Conservation (phyloP, 805 yeast genomes). For the Wickerhamomyces bovis region DNA sequence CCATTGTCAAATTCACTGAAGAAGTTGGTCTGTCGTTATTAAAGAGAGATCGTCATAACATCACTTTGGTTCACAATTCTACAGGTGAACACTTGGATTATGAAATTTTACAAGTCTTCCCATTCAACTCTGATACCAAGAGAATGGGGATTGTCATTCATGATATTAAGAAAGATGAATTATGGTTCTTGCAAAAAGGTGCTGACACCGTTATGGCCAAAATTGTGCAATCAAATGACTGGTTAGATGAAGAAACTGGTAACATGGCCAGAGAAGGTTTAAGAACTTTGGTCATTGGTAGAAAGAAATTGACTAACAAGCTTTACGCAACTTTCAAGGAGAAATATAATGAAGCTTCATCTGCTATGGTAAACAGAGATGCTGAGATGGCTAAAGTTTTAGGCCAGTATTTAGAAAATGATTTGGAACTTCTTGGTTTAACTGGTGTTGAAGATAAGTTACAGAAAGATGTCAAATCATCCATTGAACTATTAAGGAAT, state of each 20-base stretch:
- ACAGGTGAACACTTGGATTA: slow-evolving; percentile 47
- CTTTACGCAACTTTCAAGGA: slow-evolving; percentile 56
- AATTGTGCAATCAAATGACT: slow-evolving; percentile 81
- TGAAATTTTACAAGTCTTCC: slow-evolving; percentile 78
- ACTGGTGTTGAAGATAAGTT: slow-evolving; percentile 97
- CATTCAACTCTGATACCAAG: slow-evolving; percentile 92
- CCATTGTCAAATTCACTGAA: slow-evolving; percentile 90
- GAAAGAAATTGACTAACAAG: slow-evolving; percentile 56
- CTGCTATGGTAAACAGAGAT: slow-evolving; percentile 79
- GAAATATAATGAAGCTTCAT: slow-evolving; percentile 65
- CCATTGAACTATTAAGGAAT: slow-evolving; percentile 86
- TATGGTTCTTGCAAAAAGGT: slow-evolving; percentile 88
- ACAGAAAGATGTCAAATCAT: slow-evolving; percentile 85
- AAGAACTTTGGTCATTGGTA: slow-evolving; percentile 90
- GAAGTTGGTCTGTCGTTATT: slow-evolving; percentile 74
- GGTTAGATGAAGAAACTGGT: slow-evolving; percentile 96
- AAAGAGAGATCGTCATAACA: slow-evolving; percentile 74
- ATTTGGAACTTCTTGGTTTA: slow-evolving; percentile 79
- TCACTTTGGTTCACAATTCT: slow-evolving; percentile 60
- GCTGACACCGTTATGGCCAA: slow-evolving; percentile 92
- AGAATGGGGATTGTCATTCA: slow-evolving; percentile 89
- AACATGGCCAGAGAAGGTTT: slow-evolving; percentile 98
- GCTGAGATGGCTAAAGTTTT: slow-evolving; percentile 63
- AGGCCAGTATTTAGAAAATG: slow-evolving; percentile 65
- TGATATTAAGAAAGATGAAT: slow-evolving; percentile 57